These are phyloP conservation scores for Pseudocercospora musae DNA, from an alignment of 2,329 filamentous ascomycete species.

Conservation along the genomic window DNA sequence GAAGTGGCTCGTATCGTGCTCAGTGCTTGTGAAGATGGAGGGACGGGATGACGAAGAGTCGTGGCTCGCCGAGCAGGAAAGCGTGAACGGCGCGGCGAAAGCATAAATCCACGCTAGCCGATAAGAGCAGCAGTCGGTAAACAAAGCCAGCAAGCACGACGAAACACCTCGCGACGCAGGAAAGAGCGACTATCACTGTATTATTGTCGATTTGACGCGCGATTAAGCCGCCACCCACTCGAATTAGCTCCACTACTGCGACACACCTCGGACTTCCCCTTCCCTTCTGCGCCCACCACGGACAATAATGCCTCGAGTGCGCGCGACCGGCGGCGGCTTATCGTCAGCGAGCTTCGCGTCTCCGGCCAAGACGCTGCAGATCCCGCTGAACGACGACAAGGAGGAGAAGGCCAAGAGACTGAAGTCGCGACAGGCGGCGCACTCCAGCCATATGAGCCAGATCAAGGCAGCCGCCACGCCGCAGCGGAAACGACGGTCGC, in stretches of 20 bases:
- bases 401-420: conserved; percentile 85
- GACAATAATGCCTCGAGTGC: conserved; percentile 37
- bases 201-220: neutral
- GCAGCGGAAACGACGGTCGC: conserved; percentile 45
- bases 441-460: conserved; percentile 89
- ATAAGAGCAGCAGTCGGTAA: neutral
- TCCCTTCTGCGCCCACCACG: neutral
- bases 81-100: neutral
- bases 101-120: neutral
- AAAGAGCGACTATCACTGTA: too few species aligned
- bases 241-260: neutral
- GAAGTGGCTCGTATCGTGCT: neutral
- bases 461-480: conserved; percentile 71
- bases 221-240: conserved; percentile 8
- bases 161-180: neutral
- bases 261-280: neutral
- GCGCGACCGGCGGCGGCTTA: conserved; percentile 42
- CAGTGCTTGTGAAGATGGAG: too few species aligned
- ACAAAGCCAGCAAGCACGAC: neutral
- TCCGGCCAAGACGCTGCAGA: conserved; percentile 58
- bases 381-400: conserved; percentile 93
- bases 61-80: neutral
- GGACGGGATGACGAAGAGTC: neutral
- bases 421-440: conserved; percentile 80
- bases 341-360: conserved; percentile 52